A percentile compares a stretch with the other conserved stretches of the same genome.
These are phyloP conservation scores for Termitomyces sp. DNA, from an alignment of 768 basidiomycete genomes.

Conservation along the genomic window DNA sequence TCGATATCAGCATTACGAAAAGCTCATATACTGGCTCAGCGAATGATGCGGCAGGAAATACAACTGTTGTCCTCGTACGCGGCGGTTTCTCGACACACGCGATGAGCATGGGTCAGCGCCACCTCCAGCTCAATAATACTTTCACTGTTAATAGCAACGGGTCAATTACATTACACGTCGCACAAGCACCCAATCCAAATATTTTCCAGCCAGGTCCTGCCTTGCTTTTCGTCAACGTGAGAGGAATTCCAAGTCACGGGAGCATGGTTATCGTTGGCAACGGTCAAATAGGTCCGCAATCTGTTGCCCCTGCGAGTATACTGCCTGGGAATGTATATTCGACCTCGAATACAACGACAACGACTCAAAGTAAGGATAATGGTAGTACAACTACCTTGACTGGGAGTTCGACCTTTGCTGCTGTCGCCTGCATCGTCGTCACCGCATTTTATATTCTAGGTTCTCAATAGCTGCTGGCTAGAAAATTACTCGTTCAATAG, in stretches of 20 bases:
- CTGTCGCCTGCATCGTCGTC: neutral
- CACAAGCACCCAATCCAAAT: slow-evolving; percentile 80
- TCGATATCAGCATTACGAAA: slow-evolving; percentile 69
- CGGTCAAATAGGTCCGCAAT: slow-evolving; percentile 71
- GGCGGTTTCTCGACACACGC: slow-evolving; percentile 81
- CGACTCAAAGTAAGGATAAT: neutral
- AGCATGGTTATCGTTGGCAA: slow-evolving; percentile 73
- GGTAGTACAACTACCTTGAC: neutral
- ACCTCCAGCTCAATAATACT: slow-evolving; percentile 76
- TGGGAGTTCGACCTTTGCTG: neutral
- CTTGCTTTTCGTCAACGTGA: slow-evolving; percentile 74
- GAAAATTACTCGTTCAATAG: neutral
- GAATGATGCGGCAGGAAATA: slow-evolving; percentile 67
- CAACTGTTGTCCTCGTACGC: slow-evolving; percentile 73
- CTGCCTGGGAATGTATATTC: slow-evolving; percentile 2
- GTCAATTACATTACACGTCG: slow-evolving; percentile 72
- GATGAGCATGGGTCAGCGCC: slow-evolving; percentile 86
- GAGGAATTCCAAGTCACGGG: slow-evolving; percentile 81
- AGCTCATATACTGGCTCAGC: slow-evolving; percentile 60
- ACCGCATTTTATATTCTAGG: neutral
- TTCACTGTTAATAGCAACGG: slow-evolving; percentile 76
- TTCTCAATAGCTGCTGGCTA: neutral
- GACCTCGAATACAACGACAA: slow-evolving; percentile 1
- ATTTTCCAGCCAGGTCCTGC: slow-evolving; percentile 87
- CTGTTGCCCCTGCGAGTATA: slow-evolving; percentile 32